Conservation (phyloP, 306 rosid genomes). For the Acacia acuminata region DNA sequence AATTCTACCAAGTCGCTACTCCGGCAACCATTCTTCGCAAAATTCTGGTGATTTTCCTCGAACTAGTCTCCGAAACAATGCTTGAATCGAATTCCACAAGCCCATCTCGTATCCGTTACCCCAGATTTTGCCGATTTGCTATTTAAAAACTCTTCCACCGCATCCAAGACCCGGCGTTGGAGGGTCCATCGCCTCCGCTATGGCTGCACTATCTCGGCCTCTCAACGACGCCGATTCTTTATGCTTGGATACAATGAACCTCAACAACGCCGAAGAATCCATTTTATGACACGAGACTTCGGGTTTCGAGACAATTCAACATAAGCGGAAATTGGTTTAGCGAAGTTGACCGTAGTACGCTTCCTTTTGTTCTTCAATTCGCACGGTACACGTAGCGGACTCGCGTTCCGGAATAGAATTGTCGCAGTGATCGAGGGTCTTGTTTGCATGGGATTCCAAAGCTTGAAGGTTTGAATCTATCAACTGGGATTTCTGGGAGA, state of each 20-base stretch:
- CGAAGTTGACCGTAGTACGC: constrained; percentile 57
- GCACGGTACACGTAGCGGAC: constrained; percentile 53
- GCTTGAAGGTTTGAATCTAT: constrained; percentile 59
- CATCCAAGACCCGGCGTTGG: constrained; percentile 60
- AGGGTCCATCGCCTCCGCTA: constrained; percentile 77
- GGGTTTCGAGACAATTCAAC: constrained; percentile 45
- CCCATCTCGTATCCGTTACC: constrained; percentile 83
- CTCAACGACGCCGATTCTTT: constrained; percentile 67
- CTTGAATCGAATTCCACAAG: constrained; percentile 73
- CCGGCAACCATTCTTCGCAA: constrained; percentile 51
- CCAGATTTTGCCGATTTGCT: constrained; percentile 56
- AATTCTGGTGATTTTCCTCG: constrained; percentile 32
- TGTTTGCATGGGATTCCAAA: constrained; percentile 41
- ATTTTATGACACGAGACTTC: constrained; percentile 58
- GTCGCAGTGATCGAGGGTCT: constrained; percentile 55
- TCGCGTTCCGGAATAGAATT: constrained; percentile 60
- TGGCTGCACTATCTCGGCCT: constrained; percentile 55
- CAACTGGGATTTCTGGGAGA: constrained; percentile 56
- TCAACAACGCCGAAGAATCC: constrained; percentile 57
- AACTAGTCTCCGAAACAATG: constrained; percentile 43
- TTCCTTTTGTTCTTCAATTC: constrained; percentile 50
- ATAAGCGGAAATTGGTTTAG: neutral
- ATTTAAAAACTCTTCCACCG: constrained; percentile 58
- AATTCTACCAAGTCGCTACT: constrained; percentile 47
- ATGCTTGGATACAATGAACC: constrained; percentile 63